A percentile compares a stretch with the other conserved stretches of the same genome.
These are phyloP conservation scores for Hansfordia pulvinata DNA, from an alignment of 2,329 filamentous ascomycete species.

Conservation along the genomic window DNA sequence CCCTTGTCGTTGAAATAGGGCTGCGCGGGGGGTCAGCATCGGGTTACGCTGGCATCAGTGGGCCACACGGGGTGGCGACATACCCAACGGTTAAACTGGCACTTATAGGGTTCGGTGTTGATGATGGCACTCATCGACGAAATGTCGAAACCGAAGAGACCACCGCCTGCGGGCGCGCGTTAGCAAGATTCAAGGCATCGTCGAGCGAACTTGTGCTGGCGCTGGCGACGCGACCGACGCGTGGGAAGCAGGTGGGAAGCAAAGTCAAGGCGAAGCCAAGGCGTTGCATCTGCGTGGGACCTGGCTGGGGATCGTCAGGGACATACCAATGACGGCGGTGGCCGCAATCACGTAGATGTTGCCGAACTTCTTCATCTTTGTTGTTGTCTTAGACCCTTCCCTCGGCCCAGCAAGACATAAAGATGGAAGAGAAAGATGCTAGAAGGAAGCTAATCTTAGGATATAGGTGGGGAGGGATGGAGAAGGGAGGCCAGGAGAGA, in stretches of 20 bases:
- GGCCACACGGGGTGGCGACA: constrained; percentile 1
- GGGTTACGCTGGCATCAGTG: background rate
- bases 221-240: background rate
- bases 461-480: too few species aligned
- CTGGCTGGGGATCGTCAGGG: too few species aligned
- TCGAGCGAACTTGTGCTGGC: background rate
- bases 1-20: constrained; percentile 19
- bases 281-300: too few species aligned
- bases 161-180: constrained; percentile 17
- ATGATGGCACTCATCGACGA: constrained; percentile 31
- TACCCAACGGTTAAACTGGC: constrained; percentile 25
- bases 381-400: background rate
- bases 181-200: constrained; percentile 1
- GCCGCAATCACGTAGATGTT: constrained; percentile 29
- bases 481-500: too few species aligned
- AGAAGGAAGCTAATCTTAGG: too few species aligned
- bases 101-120: constrained; percentile 24
- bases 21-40: background rate
- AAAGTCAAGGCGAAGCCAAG: too few species aligned
- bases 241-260: too few species aligned
- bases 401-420: too few species aligned
- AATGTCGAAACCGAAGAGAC: constrained; percentile 29
- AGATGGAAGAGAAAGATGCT: too few species aligned
- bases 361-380: constrained; percentile 17
- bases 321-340: constrained; percentile 26